Base-by-base conservation (phyloP, 176 grass and related monocot species). In the Phragmites australis region DNA sequence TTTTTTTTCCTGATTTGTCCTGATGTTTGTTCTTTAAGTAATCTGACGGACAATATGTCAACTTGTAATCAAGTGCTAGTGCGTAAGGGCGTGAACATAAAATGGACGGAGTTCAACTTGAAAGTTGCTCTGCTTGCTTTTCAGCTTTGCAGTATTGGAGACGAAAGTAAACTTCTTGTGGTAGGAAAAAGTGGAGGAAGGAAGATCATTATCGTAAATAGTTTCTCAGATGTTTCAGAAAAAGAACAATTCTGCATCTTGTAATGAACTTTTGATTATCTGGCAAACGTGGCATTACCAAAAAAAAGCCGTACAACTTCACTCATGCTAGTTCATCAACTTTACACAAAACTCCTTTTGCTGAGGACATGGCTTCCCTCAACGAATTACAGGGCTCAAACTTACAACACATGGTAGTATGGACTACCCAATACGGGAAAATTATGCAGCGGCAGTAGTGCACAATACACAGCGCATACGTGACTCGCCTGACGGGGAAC, bases 401-500 rank as follows among this genome's bases (percentile, higher is more conserved):
- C 63, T 87, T 85, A 64, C 84, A 86, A 49, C 54, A 80, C 53
- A 77, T 21, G 54, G 83, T 47, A 74, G 82, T 46, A 67, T 58
- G 56, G 21, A 44, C 60, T 49, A 72, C 61, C 50, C 45, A 19
- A 44, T 48, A 60, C n/a, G 23, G 62, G 73, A 72, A 80, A 86
- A 70, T 94, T 82, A 94, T 23, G 87, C 60, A 68, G 85, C 68
- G 29, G 96, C 96, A 6, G 96, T 99, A 72, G 96, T 99, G 76
- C 96, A 95, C 86, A 99, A 80, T 54, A 99, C 90, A 84, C 96
- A 99, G 6, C 96, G 86, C 92, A 99, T 95, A 4, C 71, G 75
- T 7, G 84, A 83, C 66, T 85, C 78, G 2, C 66, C 84, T 4
- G 67, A 83, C 0, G 82, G 85, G 22, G 58, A 86, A 68, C 70